Base-by-base conservation (phyloP, 805 yeast genomes). In the Danielia oregonensis region DNA sequence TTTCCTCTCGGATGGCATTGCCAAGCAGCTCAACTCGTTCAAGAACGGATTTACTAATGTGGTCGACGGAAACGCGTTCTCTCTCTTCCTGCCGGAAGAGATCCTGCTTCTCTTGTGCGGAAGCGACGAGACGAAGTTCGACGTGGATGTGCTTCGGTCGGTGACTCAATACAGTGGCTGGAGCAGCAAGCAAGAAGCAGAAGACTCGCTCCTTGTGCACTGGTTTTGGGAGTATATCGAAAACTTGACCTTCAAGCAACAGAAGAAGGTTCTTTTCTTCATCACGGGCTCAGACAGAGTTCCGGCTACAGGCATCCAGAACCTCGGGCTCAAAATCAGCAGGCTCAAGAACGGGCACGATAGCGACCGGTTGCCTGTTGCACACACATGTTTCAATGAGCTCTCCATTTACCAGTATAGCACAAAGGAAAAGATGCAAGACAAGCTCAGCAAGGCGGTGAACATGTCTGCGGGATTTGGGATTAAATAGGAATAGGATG, bases 321-420 rank as follows among this genome's bases (percentile, higher is more conserved):
- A 83, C 33, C 62, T 91, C 63, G 68, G 70, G 28, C 81, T 93
- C 50, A 80, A 80, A 40, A 74, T 91, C n/a, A 74, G 82, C 11
- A 72, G 74, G 35, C 49, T 64, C 9, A 43, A 45, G 12, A 42
- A 42, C 17, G 63, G 59, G 5, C 48, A 42, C 1, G 68, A 65
- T 21, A 55, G 63, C 24, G 66, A 72, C 2, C 64, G 82, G 30
- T 60, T 89, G 12, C 97, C 97, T 0, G 64, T 82, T 11, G 87
- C 97, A 0, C 97, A 91, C 54, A 93, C 97, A 0, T 91, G 98
- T 49, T 91, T 93, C 65, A 93, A 91, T 54, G 96, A 91, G 63
- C 55, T 91, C 16, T 82, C 91, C 36, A 46, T 93, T 5, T 83
- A 78, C 57, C 78, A 78, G 24, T 91, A 91, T 55, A 46, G 59